Conservation (phyloP, 768 basidiomycete genomes). For the Saitozyma sp. region DNA sequence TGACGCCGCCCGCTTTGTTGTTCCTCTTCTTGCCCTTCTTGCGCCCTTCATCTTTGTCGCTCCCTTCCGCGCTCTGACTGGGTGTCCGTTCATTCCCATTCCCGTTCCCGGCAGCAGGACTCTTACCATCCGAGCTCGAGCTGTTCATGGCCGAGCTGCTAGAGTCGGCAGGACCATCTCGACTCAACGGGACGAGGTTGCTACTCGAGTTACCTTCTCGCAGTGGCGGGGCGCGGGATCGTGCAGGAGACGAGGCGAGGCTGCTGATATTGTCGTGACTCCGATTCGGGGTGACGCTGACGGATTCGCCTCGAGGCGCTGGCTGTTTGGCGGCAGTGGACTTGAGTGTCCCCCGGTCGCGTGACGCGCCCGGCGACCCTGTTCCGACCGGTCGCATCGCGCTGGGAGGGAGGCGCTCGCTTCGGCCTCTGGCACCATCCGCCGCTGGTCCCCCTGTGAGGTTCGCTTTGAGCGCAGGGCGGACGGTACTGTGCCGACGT, state of each 20-base stretch:
- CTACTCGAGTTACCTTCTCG: not conserved
- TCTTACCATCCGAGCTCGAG: constrained; percentile 15
- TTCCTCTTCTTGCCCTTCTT: constrained; percentile 22
- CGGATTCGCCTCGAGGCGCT: not conserved
- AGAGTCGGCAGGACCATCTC: constrained; percentile 8
- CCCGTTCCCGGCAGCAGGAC: not conserved
- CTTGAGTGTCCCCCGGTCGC: not conserved
- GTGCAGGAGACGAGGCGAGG: not conserved
- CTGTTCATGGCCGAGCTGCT: constrained; percentile 23
- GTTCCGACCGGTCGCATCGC: constrained; percentile 2
- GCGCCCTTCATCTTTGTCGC: not conserved
- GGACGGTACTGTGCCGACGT: not conserved
- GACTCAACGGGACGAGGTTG: not conserved
- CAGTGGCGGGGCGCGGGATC: not conserved
- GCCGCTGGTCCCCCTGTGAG: not conserved
- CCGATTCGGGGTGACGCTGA: not conserved
- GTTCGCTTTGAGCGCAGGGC: not conserved
- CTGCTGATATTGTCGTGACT: not conserved
- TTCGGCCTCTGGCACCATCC: not conserved
- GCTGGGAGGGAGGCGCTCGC: constrained; percentile 6
- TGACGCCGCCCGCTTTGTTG: constrained; percentile 39
- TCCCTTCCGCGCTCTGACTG: constrained; percentile 1
- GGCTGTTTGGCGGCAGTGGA: not conserved
- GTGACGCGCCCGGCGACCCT: not conserved
- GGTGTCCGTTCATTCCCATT: not conserved